Conservation (phyloP, 2,329 filamentous ascomycete species). For the Alternaria brassicae region DNA sequence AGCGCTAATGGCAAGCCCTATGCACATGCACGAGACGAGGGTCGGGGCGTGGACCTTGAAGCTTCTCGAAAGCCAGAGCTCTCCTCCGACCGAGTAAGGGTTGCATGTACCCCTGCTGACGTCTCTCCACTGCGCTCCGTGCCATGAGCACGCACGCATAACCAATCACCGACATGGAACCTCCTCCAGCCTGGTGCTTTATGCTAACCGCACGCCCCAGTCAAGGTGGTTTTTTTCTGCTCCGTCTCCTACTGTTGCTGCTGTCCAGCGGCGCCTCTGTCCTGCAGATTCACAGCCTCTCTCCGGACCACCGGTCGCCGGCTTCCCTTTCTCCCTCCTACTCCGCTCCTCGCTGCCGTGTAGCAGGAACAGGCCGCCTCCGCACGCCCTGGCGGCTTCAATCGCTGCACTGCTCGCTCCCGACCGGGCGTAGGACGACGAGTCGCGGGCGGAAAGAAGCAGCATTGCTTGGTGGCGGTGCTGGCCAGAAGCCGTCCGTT, state of each 20-base stretch:
- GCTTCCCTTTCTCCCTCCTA: constrained; percentile 12
- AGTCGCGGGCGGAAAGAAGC: constrained; percentile 7
- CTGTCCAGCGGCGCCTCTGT: constrained; percentile 19
- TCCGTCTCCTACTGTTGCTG: constrained; percentile 21
- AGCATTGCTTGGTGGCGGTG: constrained; percentile 29
- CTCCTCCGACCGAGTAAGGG: constrained; percentile 31
- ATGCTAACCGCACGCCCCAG: constrained; percentile 42
- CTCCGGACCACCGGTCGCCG: constrained; percentile 1
- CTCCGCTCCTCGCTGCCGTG: constrained; percentile 32
- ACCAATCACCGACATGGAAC: constrained; percentile 38
- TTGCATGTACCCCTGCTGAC: constrained; percentile 34
- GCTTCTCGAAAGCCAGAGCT: constrained; percentile 12
- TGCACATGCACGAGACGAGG: constrained; percentile 17
- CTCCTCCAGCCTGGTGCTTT: constrained; percentile 35
- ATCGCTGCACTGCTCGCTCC: constrained; percentile 4
- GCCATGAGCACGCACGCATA: constrained; percentile 20
- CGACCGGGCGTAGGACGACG: constrained; percentile 7
- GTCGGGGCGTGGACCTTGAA: constrained; percentile 10
- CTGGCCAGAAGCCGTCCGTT: constrained; percentile 25
- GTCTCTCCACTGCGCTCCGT: constrained; percentile 35
- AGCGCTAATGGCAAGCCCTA: constrained; percentile 14
- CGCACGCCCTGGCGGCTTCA: constrained; percentile 3
- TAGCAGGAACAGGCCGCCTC: constrained; percentile 36
- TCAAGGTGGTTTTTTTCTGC: constrained; percentile 25
- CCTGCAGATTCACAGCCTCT: constrained; percentile 2